Percentiles rank a stretch among this genome's conserved stretches.
Evolutionary conservation across 768 basidiomycete species (phyloP).

Genomic region (Hirschioporus abietinus): DNA sequence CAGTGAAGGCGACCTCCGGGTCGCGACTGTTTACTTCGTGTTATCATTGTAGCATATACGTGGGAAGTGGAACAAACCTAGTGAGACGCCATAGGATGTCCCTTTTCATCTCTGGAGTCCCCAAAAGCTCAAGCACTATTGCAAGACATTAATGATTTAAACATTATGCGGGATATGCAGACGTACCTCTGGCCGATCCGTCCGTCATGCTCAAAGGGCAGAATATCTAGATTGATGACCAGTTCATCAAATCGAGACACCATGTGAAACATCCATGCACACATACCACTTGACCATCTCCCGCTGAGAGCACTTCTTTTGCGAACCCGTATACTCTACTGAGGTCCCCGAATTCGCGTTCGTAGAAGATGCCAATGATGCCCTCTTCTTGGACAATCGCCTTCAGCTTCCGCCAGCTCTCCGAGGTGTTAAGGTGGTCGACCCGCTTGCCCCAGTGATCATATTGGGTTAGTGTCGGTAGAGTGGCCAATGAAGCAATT

Average conservation of each 20-base stretch:
- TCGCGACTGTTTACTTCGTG: constrained; percentile 45
- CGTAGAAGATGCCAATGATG: constrained; percentile 60
- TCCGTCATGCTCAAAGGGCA: constrained; percentile 82
- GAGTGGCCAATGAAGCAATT: constrained; percentile 35
- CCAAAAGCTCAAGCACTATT: constrained; percentile 58
- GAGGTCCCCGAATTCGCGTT: constrained; percentile 53
- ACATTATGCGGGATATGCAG: background rate
- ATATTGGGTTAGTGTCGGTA: constrained; percentile 60
- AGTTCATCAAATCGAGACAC: background rate
- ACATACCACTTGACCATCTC: constrained; percentile 58
- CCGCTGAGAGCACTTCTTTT: constrained; percentile 56
- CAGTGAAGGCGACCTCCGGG: constrained; percentile 54
- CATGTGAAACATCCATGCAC: background rate
- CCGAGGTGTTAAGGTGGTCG: constrained; percentile 63
- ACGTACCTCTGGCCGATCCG: constrained; percentile 56
- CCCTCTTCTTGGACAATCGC: constrained; percentile 59
- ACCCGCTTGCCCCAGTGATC: constrained; percentile 67
- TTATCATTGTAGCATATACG: background rate
- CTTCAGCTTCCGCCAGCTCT: constrained; percentile 69
- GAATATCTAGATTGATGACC: constrained; percentile 39
- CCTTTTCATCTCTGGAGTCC: constrained; percentile 54
- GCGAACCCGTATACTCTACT: constrained; percentile 63
- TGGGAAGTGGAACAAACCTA: constrained; percentile 35
- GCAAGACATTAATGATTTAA: background rate
- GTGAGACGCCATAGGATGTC: constrained; percentile 52